phyloP scores from a whole-genome alignment of 2,329 filamentous ascomycete genomes.

The Xylariaceae sp. region DNA sequence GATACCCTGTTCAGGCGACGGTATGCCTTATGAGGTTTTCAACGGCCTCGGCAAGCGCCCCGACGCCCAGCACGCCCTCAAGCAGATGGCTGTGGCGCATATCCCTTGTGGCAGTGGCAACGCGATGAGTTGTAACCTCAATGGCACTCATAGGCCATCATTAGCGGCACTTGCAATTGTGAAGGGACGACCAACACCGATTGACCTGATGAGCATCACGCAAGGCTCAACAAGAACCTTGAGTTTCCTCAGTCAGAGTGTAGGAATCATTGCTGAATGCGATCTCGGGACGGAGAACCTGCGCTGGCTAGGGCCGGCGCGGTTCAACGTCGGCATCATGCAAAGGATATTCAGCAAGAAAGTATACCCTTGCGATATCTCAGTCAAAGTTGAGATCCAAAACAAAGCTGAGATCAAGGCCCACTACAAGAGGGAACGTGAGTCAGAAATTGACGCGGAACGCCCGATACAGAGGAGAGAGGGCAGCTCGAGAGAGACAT shows the following conservation, averaged over 20 bases:
- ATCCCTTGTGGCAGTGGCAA: constrained; percentile 93
- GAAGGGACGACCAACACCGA: constrained; percentile 77
- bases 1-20: constrained; percentile 87
- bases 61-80: constrained; percentile 71
- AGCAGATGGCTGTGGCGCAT: constrained; percentile 75
- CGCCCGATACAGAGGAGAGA: constrained; percentile 26
- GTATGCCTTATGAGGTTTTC: constrained; percentile 88
- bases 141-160: constrained; percentile 72
- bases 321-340: constrained; percentile 85
- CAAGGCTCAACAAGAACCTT: constrained; percentile 70
- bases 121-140: constrained; percentile 85
- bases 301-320: constrained; percentile 83
- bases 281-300: constrained; percentile 88
- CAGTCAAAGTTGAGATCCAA: constrained; percentile 75
- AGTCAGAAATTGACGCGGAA: not conserved
- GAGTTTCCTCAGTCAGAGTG: constrained; percentile 85
- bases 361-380: constrained; percentile 84
- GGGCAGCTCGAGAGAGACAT: constrained; percentile 6
- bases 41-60: constrained; percentile 78
- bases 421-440: constrained; percentile 57
- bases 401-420: constrained; percentile 71
- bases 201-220: constrained; percentile 85
- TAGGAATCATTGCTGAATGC: constrained; percentile 85
- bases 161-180: constrained; percentile 77
- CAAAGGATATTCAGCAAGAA: constrained; percentile 70